Conservation (phyloP, 2,329 filamentous ascomycete species). For the Exophiala spinifera region DNA sequence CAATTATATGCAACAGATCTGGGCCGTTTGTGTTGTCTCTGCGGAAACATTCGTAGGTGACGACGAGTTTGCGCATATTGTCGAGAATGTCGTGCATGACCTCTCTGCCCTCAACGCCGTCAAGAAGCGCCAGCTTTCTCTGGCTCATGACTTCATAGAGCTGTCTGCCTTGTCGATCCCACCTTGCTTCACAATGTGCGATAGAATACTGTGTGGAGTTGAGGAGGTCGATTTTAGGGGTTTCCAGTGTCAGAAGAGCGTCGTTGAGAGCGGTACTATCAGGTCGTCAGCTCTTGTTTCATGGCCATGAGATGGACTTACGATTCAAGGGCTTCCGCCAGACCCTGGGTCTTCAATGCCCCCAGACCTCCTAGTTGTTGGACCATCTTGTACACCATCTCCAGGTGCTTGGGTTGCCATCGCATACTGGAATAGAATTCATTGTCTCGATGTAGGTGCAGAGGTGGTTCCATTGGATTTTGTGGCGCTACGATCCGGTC, state of each 20-base stretch:
- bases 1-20: not conserved
- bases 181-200: not conserved
- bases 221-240: not conserved
- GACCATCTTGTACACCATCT: not conserved
- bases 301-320: not conserved
- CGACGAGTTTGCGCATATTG: not conserved
- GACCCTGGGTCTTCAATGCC: not conserved
- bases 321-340: slow-evolving; percentile 1
- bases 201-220: not conserved
- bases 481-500: not conserved
- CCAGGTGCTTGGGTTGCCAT: slow-evolving; percentile 2
- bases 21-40: not conserved
- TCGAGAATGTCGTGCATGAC: not conserved
- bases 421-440: slow-evolving; percentile 5
- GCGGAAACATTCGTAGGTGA: slow-evolving; percentile 1
- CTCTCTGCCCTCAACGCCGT: not conserved
- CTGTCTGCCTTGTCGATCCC: not conserved
- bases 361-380: not conserved
- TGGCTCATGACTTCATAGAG: not conserved
- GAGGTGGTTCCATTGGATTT: not conserved
- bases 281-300: not conserved
- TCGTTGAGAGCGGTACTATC: not conserved
- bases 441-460: not conserved
- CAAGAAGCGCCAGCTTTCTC: not conserved
- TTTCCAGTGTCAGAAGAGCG: not conserved